Evolutionary conservation across 1,284 basidiomycete species (phyloP).

Genomic region (Microbotryum violaceum): DNA sequence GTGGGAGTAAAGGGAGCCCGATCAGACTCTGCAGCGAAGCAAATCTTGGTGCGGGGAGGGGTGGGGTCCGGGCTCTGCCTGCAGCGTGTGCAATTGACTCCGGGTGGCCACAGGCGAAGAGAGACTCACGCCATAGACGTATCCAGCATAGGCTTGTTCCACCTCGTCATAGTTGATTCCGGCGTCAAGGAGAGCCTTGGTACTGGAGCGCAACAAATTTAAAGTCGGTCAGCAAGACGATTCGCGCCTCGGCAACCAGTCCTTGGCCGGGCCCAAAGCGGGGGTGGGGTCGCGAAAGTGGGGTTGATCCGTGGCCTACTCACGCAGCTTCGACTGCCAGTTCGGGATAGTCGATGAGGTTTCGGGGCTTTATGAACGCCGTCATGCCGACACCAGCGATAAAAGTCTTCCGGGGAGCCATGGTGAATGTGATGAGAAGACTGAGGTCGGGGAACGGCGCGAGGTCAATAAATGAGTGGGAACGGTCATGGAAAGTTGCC

Average conservation of each 20-base stretch:
- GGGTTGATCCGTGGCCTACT: background rate
- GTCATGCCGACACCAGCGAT: slow-evolving; percentile 70
- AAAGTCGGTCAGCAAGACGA: background rate
- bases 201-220: slow-evolving; percentile 62
- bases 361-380: slow-evolving; percentile 70
- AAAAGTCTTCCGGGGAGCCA: slow-evolving; percentile 22
- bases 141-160: slow-evolving; percentile 70
- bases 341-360: slow-evolving; percentile 40
- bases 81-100: background rate
- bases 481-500: too few relatives aligned
- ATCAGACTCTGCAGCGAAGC: background rate
- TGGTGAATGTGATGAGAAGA: background rate
- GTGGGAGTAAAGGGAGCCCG: background rate
- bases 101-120: background rate
- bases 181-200: slow-evolving; percentile 76
- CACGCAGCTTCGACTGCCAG: slow-evolving; percentile 24
- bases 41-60: background rate
- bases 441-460: background rate
- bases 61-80: background rate
- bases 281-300: background rate
- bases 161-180: slow-evolving; percentile 75
- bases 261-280: background rate
- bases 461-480: too few relatives aligned
- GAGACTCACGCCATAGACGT: slow-evolving; percentile 37
- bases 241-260: background rate